Base-by-base conservation (phyloP, 2,329 filamentous ascomycete species). In the Colletotrichum falcatum region DNA sequence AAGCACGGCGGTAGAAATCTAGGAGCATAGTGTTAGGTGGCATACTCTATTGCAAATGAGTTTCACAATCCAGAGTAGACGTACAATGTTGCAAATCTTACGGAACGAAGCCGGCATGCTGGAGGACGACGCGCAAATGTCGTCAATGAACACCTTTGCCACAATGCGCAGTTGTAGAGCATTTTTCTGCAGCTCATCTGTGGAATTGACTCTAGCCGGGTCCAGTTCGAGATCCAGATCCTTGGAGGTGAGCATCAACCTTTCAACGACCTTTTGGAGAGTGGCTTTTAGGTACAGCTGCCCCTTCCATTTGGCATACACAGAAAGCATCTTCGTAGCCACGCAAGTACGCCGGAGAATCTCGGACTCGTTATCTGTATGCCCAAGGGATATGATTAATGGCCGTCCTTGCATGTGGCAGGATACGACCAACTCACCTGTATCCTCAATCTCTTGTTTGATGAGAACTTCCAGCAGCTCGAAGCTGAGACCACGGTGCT, bases 261-360 rank as follows among this genome's bases (percentile, higher is more conserved):
- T 83, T 76, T 92, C 89, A 1, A 92, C 79, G 2, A 92, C 89
- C 74, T 91, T 91, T 73, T 91, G 89, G 12, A 92, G 81, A 1
- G 90, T 92, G 18, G 84, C 82, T 74, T 87, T 88, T 44, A 92
- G 83, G 75, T 92, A 92, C 5, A 84, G 78, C 20, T 85, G 82
- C 16, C 90, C 90, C 79, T 92, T 92, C 90, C 90, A 92, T 75
- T 91, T 92, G 6, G 90, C 90, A 74, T 91, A 92, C 9, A 92
- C 85, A 0, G 90, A 91, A 2, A 92, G 83, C 86, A 92, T 91
- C 77, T 92, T 92, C 1, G 90, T 92, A n/a, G 89, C 88, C 1
- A 92, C 90, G 73, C 89, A 92, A 39, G 90, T 91, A 60, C 90
- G 84, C n/a, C 90, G 85, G 14, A 92, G 79, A 28, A 92, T 83